Evolutionary conservation across 2,329 filamentous ascomycete species (phyloP).

Genomic region (Clonostachys chloroleuca): DNA sequence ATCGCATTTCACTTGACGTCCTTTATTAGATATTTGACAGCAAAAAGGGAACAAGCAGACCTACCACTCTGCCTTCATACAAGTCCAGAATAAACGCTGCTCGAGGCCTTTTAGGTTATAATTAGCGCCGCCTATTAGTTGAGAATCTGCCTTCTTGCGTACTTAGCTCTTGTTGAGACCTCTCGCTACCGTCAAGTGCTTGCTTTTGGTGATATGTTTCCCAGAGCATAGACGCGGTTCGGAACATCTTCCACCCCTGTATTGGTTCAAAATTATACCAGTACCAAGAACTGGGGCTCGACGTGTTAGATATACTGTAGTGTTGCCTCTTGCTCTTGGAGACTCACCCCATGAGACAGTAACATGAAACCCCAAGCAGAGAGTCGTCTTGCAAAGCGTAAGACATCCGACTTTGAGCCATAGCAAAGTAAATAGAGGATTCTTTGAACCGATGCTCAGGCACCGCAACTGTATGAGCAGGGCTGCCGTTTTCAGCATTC

Average conservation of each 20-base stretch:
- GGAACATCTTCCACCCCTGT: slow-evolving; percentile 8
- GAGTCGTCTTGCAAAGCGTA: slow-evolving; percentile 5
- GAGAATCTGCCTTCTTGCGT: background rate
- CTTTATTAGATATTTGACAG: too few species aligned
- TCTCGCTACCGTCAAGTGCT: slow-evolving; percentile 1
- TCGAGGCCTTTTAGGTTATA: slow-evolving; percentile 4
- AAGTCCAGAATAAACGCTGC: slow-evolving; percentile 7
- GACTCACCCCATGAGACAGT: slow-evolving; percentile 6
- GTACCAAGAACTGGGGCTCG: background rate
- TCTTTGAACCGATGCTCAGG: slow-evolving; percentile 7
- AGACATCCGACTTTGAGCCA: slow-evolving; percentile 7
- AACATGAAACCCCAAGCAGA: slow-evolving; percentile 5
- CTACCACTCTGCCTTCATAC: slow-evolving; percentile 7
- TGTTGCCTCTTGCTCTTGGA: background rate
- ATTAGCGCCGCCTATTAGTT: background rate
- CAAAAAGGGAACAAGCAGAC: background rate
- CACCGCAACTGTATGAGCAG: slow-evolving; percentile 3
- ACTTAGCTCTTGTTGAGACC: slow-evolving; percentile 7
- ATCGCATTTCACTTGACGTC: slow-evolving; percentile 5
- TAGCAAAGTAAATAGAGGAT: slow-evolving; percentile 6
- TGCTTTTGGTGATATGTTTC: slow-evolving; percentile 8
- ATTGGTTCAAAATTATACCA: slow-evolving; percentile 8
- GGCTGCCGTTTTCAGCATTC: background rate
- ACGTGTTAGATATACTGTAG: background rate
- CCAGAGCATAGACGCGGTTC: slow-evolving; percentile 6